Evolutionary conservation across 2,329 filamentous ascomycete genomes (phyloP).

Genomic region (Hirsutella minnesotensis): DNA sequence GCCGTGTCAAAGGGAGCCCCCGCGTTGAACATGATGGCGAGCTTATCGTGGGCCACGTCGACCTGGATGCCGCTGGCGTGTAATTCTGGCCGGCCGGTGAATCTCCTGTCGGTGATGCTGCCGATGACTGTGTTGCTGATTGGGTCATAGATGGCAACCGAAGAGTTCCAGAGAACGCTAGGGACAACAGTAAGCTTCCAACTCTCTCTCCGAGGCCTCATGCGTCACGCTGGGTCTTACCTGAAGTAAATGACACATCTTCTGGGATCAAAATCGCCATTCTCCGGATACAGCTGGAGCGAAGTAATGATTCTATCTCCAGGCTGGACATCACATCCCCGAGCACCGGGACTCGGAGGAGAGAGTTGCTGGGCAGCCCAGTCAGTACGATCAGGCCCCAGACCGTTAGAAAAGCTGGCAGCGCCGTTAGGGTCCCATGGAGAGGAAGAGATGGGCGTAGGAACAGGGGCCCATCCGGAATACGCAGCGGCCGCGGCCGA

Average conservation of each 20-base stretch:
- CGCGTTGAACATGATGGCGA: slow-evolving; percentile 20
- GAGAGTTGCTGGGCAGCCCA: too few relatives aligned
- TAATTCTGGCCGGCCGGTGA: slow-evolving; percentile 11
- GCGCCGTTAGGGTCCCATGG: too few relatives aligned
- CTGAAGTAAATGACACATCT: slow-evolving; percentile 10
- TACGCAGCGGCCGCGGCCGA: too few relatives aligned
- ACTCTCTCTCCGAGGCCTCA: not conserved
- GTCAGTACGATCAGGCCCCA: too few relatives aligned
- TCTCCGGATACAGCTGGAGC: slow-evolving; percentile 11
- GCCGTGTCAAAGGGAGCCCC: slow-evolving; percentile 16
- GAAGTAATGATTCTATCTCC: slow-evolving; percentile 3
- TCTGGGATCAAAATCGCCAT: slow-evolving; percentile 9
- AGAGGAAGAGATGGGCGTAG: too few relatives aligned
- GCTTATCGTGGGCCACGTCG: slow-evolving; percentile 14
- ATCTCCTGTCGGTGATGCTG: slow-evolving; percentile 13
- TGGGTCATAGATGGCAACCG: slow-evolving; percentile 1
- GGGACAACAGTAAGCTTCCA: not conserved
- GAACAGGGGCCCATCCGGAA: too few relatives aligned
- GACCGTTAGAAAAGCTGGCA: too few relatives aligned
- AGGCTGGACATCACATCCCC: not conserved
- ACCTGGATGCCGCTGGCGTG: slow-evolving; percentile 20
- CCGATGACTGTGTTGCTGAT: slow-evolving; percentile 11
- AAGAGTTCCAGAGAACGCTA: not conserved
- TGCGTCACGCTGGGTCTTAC: slow-evolving; percentile 1
- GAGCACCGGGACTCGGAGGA: too few relatives aligned